Evolutionary conservation across 805 yeast species (phyloP).

Genomic region (Saccharomycopsis fermentans): DNA sequence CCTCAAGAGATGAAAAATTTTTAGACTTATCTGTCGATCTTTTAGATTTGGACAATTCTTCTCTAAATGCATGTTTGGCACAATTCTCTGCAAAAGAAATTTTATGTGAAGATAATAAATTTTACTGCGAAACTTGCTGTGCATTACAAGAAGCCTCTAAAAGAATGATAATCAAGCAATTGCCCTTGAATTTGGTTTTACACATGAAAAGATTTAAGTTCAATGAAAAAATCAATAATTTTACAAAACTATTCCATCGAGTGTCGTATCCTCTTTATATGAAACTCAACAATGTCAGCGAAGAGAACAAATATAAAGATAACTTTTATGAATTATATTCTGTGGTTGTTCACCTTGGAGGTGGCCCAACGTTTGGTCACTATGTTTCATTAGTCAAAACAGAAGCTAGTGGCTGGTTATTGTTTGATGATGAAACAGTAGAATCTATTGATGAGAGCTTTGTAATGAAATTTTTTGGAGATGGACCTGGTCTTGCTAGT

Average conservation of each 20-base stretch:
- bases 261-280: conserved; percentile 71
- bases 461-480: conserved; percentile 81
- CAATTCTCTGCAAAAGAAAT: conserved; percentile 82
- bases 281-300: conserved; percentile 61
- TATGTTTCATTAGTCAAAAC: conserved; percentile 82
- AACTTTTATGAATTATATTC: conserved; percentile 73
- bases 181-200: conserved; percentile 72
- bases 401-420: conserved; percentile 71
- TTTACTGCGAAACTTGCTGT: conserved; percentile 83
- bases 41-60: conserved; percentile 46
- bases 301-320: conserved; percentile 30
- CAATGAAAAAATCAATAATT: conserved; percentile 68
- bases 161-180: conserved; percentile 64
- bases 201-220: conserved; percentile 91
- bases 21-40: conserved; percentile 81
- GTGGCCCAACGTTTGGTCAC: conserved; percentile 97
- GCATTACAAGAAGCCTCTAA: conserved; percentile 92
- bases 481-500: conserved; percentile 76
- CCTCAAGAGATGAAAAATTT: conserved; percentile 77
- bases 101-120: conserved; percentile 78
- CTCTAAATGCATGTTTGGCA: conserved; percentile 66
- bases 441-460: conserved; percentile 77
- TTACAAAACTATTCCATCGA: conserved; percentile 79
- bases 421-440: conserved; percentile 93
- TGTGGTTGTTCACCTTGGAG: conserved; percentile 89